phyloP scores from a whole-genome alignment of 2,329 filamentous ascomycete genomes.

The Stagonosporopsis tanaceti region DNA sequence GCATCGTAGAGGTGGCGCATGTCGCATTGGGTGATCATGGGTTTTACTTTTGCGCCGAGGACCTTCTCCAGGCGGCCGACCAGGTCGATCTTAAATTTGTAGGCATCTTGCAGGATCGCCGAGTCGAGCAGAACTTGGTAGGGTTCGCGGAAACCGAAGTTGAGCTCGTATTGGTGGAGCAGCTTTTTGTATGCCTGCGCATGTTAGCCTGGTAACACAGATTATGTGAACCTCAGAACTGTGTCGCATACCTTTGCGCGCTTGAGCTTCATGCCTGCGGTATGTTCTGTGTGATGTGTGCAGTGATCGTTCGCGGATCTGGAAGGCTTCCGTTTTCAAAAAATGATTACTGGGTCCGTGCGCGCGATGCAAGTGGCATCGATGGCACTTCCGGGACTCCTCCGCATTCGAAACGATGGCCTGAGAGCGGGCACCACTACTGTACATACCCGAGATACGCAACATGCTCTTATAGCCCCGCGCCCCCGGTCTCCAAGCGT shows the following conservation, averaged over 20 bases:
- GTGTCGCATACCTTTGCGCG: slow-evolving; percentile 37
- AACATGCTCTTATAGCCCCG: slow-evolving; percentile 12
- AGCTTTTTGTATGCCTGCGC: slow-evolving; percentile 85
- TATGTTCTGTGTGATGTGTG: slow-evolving; percentile 9
- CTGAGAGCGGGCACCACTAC: slow-evolving; percentile 9
- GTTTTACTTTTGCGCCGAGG: slow-evolving; percentile 86
- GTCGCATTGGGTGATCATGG: slow-evolving; percentile 83
- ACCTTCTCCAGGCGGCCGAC: slow-evolving; percentile 77
- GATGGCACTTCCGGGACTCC: not conserved
- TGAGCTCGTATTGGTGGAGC: slow-evolving; percentile 88
- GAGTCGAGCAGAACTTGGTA: slow-evolving; percentile 85
- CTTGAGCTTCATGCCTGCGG: slow-evolving; percentile 43
- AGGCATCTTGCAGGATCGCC: slow-evolving; percentile 81
- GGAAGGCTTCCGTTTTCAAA: slow-evolving; percentile 7
- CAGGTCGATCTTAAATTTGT: slow-evolving; percentile 88
- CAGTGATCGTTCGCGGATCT: not conserved
- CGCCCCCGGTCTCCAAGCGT: slow-evolving; percentile 1
- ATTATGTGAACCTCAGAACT: not conserved
- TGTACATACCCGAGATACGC: slow-evolving; percentile 11
- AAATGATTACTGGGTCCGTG: slow-evolving; percentile 6
- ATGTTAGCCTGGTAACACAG: slow-evolving; percentile 67
- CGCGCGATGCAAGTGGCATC: not conserved
- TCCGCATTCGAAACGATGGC: slow-evolving; percentile 12
- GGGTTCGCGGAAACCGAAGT: slow-evolving; percentile 89
- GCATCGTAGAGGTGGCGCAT: slow-evolving; percentile 79